Percentiles rank a stretch among this genome's conserved stretches.
These are phyloP conservation scores for Hsuehochloa calcarea DNA, from an alignment of 176 grass and related monocot genomes.

Conservation along the genomic window DNA sequence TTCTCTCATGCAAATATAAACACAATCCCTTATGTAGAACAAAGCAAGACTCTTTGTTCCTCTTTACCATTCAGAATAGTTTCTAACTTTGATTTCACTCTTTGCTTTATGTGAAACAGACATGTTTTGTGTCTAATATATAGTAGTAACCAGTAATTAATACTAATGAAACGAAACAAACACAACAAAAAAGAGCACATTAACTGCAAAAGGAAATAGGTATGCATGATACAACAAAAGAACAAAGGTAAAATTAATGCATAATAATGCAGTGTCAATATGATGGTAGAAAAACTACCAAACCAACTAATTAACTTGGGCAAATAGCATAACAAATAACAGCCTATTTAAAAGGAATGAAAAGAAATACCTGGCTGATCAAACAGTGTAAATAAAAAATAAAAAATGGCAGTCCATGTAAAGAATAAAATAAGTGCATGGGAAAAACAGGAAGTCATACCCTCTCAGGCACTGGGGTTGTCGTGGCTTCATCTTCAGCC, in stretches of 20 bases:
- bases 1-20: constrained; percentile 13
- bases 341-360: neutral
- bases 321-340: neutral
- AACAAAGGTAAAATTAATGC: neutral
- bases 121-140: neutral
- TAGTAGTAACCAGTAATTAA: neutral
- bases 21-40: neutral
- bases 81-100: neutral
- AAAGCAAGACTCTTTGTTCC: neutral
- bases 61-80: neutral
- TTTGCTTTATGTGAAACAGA: neutral
- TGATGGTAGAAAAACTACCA: neutral
- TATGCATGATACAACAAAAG: neutral
- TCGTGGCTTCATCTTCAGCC: constrained; percentile 52
- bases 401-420: neutral
- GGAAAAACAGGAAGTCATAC: constrained; percentile 28
- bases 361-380: neutral
- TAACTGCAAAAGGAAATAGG: neutral
- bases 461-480: constrained; percentile 68
- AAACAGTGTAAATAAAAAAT: neutral
- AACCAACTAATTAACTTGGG: neutral
- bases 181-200: neutral
- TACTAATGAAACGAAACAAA: neutral
- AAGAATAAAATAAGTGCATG: neutral
- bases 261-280: neutral